Evolutionary conservation across 768 basidiomycete genomes (phyloP), one percentile per base, ranked within the genome.

Genomic region (Sistotremastrum suecicum): DNA sequence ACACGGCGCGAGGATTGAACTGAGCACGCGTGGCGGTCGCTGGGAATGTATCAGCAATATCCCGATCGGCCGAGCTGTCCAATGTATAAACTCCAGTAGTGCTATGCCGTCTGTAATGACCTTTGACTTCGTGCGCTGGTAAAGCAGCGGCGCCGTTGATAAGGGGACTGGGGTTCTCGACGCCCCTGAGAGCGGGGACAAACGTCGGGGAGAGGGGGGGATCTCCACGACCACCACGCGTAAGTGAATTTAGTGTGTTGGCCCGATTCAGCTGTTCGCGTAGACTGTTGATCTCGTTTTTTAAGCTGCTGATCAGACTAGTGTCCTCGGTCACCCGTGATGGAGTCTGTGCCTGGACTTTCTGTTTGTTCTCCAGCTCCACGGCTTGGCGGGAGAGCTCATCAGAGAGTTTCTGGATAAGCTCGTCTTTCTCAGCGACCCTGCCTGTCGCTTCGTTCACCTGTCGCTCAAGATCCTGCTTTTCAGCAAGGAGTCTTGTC

Each of bases 221-320:
- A 11, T 87, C 80, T 11, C 65, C 68, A 35, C 81, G 78, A 38
- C 74, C 60, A 32, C 82, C 78, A 52, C 81, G 77, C 7, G 88
- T 91, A 43, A 95, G 72, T 10, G 77, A 73, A 54, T 90, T 88
- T 54, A 95, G 74, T 6, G 95, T 89, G 57, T 92, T 90, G n/a
- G 89, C 80, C 33, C 94, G 79, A 55, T 92, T 92, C 52, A 98
- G 78, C 59, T 98, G 94, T 58, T 99, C 95, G 48, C 90, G 87
- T 32, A 98, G 73, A 55, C 68, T 82, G 63, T 83, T 80, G 53
- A 99, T 82, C 68, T 99, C 95, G 53, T 78, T 85, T 63, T 94
- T 91, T 54, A 99, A 75, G 0, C 82, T 82, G 51, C 79, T 68
- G 50, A 98, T 89, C 37, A 94, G 83, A 10, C 85, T 82, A 51